Conservation (phyloP, 495 filamentous ascomycete genomes). For the Tetracladium setigerum region DNA sequence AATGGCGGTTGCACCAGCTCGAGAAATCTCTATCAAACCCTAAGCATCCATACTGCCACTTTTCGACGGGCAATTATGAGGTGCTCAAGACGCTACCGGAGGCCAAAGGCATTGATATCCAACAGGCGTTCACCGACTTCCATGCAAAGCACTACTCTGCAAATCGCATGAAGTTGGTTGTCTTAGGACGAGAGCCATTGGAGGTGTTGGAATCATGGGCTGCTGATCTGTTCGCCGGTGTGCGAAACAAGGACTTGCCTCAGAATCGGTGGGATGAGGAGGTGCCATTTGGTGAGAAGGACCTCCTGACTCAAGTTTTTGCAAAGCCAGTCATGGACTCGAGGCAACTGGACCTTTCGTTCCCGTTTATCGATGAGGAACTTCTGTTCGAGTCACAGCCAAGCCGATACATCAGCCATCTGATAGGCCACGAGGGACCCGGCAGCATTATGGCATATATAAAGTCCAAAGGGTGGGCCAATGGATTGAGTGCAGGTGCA, state of each 20-base stretch:
- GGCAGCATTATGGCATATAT: slow-evolving; percentile 93
- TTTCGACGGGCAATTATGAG: slow-evolving; percentile 90
- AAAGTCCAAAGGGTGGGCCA: slow-evolving; percentile 94
- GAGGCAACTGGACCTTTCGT: slow-evolving; percentile 74
- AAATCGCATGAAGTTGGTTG: slow-evolving; percentile 92
- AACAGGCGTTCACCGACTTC: slow-evolving; percentile 91
- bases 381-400: slow-evolving; percentile 74
- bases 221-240: slow-evolving; percentile 71
- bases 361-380: slow-evolving; percentile 88
- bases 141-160: slow-evolving; percentile 65
- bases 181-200: slow-evolving; percentile 80
- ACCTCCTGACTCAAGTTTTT: slow-evolving; percentile 76
- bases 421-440: slow-evolving; percentile 95
- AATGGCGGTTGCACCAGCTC: slow-evolving; percentile 88
- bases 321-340: slow-evolving; percentile 96
- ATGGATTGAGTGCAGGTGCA: slow-evolving; percentile 70
- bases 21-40: slow-evolving; percentile 86
- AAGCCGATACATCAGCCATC: slow-evolving; percentile 81
- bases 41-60: slow-evolving; percentile 89
- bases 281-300: slow-evolving; percentile 55
- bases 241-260: slow-evolving; percentile 77
- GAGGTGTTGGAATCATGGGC: slow-evolving; percentile 89
- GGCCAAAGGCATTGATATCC: slow-evolving; percentile 74
- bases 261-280: slow-evolving; percentile 76
- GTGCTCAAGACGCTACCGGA: slow-evolving; percentile 81